Evolutionary conservation across 495 filamentous ascomycete genomes (phyloP).

Genomic region (Jackrogersella minutella): DNA sequence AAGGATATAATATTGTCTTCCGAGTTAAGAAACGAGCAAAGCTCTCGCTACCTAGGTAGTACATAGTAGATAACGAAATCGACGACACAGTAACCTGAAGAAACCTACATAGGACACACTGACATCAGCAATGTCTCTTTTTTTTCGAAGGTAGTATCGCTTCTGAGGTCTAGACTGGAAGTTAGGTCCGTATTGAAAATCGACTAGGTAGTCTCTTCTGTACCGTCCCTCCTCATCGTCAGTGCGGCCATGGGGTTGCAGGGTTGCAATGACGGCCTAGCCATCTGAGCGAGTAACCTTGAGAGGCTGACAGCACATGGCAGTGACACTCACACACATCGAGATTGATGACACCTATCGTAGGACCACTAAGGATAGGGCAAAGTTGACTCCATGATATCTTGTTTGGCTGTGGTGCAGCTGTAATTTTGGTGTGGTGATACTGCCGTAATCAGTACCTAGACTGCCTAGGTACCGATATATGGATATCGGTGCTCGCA

Average conservation of each 20-base stretch:
- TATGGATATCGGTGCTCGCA: not conserved
- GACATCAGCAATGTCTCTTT: no score
- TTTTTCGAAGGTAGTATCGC: no score
- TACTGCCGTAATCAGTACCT: not conserved
- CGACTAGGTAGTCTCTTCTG: no score
- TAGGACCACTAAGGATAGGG: slow-evolving; percentile 2
- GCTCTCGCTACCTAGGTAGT: no score
- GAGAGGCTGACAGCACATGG: slow-evolving; percentile 41
- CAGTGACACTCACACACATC: slow-evolving; percentile 35
- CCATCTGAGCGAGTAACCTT: slow-evolving; percentile 28
- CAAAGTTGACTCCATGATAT: slow-evolving; percentile 3
- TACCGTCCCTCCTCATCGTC: slow-evolving; percentile 19
- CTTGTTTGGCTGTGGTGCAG: slow-evolving; percentile 6
- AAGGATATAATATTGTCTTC: slow-evolving; percentile 5
- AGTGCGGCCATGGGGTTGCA: slow-evolving; percentile 21
- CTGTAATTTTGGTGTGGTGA: not conserved
- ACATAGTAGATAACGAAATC: no score
- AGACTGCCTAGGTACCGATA: not conserved
- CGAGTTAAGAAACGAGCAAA: no score
- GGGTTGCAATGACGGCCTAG: slow-evolving; percentile 25
- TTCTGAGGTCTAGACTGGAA: no score
- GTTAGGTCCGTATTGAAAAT: no score
- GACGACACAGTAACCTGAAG: no score
- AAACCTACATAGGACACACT: no score
- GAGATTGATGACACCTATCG: slow-evolving; percentile 29